Evolutionary conservation across 2,329 filamentous ascomycete genomes (phyloP).

Genomic region (Stachybotrys chlorohalonatus): DNA sequence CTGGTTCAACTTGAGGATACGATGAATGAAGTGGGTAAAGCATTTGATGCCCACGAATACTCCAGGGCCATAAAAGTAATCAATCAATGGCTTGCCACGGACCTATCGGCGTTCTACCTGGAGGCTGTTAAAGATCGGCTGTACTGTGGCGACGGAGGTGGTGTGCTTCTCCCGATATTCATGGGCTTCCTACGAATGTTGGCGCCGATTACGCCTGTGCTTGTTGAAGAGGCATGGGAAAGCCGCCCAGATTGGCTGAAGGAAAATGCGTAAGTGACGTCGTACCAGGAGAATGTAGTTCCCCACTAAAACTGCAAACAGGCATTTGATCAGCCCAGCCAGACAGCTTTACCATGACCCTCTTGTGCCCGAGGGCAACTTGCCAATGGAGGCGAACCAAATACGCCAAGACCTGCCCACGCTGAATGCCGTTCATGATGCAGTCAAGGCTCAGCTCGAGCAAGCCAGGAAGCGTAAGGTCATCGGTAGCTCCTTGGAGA

Average conservation of each 20-base stretch:
- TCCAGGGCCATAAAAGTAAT: slow-evolving; percentile 65
- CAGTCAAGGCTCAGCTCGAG: slow-evolving; percentile 71
- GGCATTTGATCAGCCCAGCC: slow-evolving; percentile 27
- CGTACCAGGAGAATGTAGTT: neutral
- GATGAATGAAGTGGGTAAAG: slow-evolving; percentile 52
- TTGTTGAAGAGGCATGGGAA: slow-evolving; percentile 85
- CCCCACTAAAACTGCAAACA: slow-evolving; percentile 11
- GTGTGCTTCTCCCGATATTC: slow-evolving; percentile 58
- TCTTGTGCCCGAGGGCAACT: slow-evolving; percentile 28
- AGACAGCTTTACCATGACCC: slow-evolving; percentile 37
- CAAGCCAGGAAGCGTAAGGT: slow-evolving; percentile 59
- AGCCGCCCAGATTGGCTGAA: slow-evolving; percentile 60
- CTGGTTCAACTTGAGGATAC: slow-evolving; percentile 63
- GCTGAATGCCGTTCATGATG: slow-evolving; percentile 49
- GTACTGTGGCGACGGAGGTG: slow-evolving; percentile 69
- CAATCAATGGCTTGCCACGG: slow-evolving; percentile 72
- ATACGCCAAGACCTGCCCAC: slow-evolving; percentile 33
- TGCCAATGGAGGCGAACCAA: slow-evolving; percentile 26
- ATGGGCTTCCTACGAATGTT: slow-evolving; percentile 69
- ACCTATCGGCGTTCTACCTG: slow-evolving; percentile 89
- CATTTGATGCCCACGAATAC: slow-evolving; percentile 70
- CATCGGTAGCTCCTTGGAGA: slow-evolving; percentile 74
- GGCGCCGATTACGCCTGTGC: slow-evolving; percentile 68
- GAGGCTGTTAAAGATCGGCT: slow-evolving; percentile 86
- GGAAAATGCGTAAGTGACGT: slow-evolving; percentile 28